Conservation (phyloP, 345 rosid species). For the Eucalyptus microcorys region DNA sequence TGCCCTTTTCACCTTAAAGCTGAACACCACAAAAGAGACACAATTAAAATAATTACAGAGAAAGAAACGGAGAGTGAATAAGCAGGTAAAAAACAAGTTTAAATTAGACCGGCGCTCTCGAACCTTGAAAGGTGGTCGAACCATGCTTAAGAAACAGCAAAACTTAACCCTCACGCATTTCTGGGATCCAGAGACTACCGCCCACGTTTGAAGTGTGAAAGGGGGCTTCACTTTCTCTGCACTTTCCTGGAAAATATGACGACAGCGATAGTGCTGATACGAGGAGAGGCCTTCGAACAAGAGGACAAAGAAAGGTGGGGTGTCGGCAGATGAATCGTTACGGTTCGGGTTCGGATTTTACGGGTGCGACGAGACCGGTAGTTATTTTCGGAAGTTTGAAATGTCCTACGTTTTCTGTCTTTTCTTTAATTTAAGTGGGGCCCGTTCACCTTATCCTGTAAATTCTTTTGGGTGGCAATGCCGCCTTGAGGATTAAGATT, state of each 20-base stretch:
- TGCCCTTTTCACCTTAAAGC: neutral
- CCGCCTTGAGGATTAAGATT: neutral
- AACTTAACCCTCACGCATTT: neutral
- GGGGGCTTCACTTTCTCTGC: neutral
- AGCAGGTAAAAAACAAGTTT: neutral
- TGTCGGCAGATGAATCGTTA: neutral
- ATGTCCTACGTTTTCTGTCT: neutral
- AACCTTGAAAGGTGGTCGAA: neutral
- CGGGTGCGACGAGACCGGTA: neutral
- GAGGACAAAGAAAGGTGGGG: neutral
- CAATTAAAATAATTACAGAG: neutral
- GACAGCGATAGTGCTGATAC: neutral
- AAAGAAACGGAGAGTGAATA: neutral
- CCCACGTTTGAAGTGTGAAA: neutral
- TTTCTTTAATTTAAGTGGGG: neutral
- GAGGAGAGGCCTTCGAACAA: too few relatives aligned
- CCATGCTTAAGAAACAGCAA: neutral
- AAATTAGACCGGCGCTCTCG: neutral
- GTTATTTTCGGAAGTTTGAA: neutral
- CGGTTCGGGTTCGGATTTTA: neutral
- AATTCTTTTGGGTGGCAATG: neutral
- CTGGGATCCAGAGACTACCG: neutral
- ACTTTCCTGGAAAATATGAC: neutral
- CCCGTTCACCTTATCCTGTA: neutral
- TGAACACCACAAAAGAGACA: neutral